A percentile compares a stretch with the other conserved stretches of the same genome.
Conservation (phyloP, 495 filamentous ascomycete species). For the Hypoxylon subgilvum region DNA sequence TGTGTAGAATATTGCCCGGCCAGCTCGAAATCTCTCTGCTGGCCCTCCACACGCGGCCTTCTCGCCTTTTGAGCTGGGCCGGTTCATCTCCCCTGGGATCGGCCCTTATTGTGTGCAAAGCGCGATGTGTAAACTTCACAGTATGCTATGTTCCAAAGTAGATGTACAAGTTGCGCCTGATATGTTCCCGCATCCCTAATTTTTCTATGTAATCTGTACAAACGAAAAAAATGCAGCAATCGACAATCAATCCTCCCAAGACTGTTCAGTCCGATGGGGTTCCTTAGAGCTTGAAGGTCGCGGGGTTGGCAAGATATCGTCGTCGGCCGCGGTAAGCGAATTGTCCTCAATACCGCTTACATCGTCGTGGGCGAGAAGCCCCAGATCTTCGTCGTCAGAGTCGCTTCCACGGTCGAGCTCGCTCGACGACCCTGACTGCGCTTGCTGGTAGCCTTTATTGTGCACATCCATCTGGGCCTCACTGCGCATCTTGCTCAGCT, state of each 20-base stretch:
- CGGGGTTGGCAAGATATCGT: conserved; percentile 41
- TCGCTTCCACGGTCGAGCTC: conserved; percentile 33
- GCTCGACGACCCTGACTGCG: conserved; percentile 37
- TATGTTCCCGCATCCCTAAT: conserved; percentile 16
- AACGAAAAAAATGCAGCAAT: conserved; percentile 19
- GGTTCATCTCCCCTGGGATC: neutral
- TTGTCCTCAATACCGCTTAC: conserved; percentile 39
- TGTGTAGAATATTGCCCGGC: neutral
- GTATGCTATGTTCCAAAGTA: conserved; percentile 25
- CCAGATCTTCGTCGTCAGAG: conserved; percentile 41
- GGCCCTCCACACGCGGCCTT: conserved; percentile 1
- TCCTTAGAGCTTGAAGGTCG: conserved; percentile 32
- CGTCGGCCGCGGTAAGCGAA: conserved; percentile 38
- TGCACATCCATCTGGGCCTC: conserved; percentile 64
- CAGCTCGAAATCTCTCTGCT: neutral
- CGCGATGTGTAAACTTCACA: conserved; percentile 1
- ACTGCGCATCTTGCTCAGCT: conserved; percentile 83
- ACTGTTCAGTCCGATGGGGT: conserved; percentile 36
- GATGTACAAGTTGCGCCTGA: conserved; percentile 28
- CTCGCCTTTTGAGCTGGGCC: too few relatives aligned
- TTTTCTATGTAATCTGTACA: conserved; percentile 15
- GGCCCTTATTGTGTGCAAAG: conserved; percentile 6
- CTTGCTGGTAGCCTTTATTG: conserved; percentile 32
- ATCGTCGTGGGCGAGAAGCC: conserved; percentile 41
- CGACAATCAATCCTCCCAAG: conserved; percentile 33